Conservation (phyloP, 2,329 filamentous ascomycete genomes). For the Arthrinium puccinioides region DNA sequence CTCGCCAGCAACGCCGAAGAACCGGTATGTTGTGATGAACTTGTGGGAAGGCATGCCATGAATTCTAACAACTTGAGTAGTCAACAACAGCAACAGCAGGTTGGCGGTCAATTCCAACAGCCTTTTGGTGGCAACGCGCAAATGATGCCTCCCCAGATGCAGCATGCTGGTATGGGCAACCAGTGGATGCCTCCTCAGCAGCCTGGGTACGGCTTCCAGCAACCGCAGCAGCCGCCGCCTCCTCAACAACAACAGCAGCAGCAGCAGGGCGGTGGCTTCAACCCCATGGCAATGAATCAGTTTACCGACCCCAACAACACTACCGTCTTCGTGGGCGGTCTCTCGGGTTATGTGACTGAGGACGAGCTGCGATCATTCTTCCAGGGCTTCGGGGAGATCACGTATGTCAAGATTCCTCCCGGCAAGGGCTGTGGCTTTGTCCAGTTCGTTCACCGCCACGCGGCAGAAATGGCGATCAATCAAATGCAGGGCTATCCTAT, state of each 20-base stretch:
- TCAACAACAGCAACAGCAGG: too few species aligned
- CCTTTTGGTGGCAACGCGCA: slow-evolving; percentile 25
- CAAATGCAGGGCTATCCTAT: slow-evolving; percentile 99
- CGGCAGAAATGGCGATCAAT: slow-evolving; percentile 99
- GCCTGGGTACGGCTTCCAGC: slow-evolving; percentile 10
- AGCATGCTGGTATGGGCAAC: slow-evolving; percentile 32
- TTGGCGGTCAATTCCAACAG: slow-evolving; percentile 28
- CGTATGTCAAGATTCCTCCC: slow-evolving; percentile 98
- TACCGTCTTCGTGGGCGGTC: slow-evolving; percentile 93
- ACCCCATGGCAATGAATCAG: slow-evolving; percentile 76
- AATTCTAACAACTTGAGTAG: slow-evolving; percentile 17
- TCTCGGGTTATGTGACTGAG: slow-evolving; percentile 97
- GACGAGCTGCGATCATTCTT: slow-evolving; percentile 99
- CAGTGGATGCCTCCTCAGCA: slow-evolving; percentile 30
- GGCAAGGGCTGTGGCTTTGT: slow-evolving; percentile 99
- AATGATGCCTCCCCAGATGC: slow-evolving; percentile 31
- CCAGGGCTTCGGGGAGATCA: slow-evolving; percentile 98
- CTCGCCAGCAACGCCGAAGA: slow-evolving; percentile 95
- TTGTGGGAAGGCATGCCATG: too few species aligned
- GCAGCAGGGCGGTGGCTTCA: slow-evolving; percentile 34
- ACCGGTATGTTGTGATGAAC: slow-evolving; percentile 44
- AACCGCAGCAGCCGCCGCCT: too few species aligned
- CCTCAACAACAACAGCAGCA: too few species aligned
- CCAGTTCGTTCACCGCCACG: slow-evolving; percentile 97
- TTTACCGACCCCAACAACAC: slow-evolving; percentile 99